These are phyloP conservation scores for Reticulascus tulasneorum DNA, from an alignment of 2,329 filamentous ascomycete genomes.

Conservation along the genomic window DNA sequence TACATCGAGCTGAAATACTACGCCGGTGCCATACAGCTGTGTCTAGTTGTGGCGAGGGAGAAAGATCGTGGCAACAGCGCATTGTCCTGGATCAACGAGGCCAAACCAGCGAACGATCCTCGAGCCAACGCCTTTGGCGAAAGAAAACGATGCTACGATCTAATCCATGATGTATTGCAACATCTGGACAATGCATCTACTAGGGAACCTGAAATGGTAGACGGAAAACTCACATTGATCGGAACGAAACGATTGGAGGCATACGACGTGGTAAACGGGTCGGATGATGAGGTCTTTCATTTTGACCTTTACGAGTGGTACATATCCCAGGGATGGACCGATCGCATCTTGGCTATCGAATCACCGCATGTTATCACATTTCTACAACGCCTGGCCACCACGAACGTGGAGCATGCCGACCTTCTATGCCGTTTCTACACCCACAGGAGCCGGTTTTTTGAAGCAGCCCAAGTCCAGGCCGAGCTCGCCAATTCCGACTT, in stretches of 20 bases:
- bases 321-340: constrained; percentile 75
- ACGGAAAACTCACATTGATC: constrained; percentile 72
- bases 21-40: constrained; percentile 86
- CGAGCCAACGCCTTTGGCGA: constrained; percentile 64
- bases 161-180: constrained; percentile 79
- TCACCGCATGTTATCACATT: constrained; percentile 85
- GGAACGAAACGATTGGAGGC: constrained; percentile 81
- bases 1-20: constrained; percentile 85
- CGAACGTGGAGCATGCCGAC: constrained; percentile 76
- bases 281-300: constrained; percentile 90
- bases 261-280: constrained; percentile 83
- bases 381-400: constrained; percentile 69
- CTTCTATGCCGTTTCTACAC: constrained; percentile 91
- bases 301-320: constrained; percentile 99
- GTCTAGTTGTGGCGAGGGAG: constrained; percentile 76
- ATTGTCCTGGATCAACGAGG: constrained; percentile 82
- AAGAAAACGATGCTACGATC: constrained; percentile 75
- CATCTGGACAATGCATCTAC: constrained; percentile 70
- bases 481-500: constrained; percentile 83
- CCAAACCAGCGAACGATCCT: constrained; percentile 66
- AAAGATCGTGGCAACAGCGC: constrained; percentile 85
- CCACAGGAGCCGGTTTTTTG: constrained; percentile 76
- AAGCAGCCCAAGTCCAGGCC: constrained; percentile 83
- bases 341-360: constrained; percentile 78
- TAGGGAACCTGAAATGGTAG: constrained; percentile 66